A percentile compares a stretch with the other conserved stretches of the same genome.
Conservation (phyloP, 2,329 filamentous ascomycete genomes). For the Didymella lethalis region DNA sequence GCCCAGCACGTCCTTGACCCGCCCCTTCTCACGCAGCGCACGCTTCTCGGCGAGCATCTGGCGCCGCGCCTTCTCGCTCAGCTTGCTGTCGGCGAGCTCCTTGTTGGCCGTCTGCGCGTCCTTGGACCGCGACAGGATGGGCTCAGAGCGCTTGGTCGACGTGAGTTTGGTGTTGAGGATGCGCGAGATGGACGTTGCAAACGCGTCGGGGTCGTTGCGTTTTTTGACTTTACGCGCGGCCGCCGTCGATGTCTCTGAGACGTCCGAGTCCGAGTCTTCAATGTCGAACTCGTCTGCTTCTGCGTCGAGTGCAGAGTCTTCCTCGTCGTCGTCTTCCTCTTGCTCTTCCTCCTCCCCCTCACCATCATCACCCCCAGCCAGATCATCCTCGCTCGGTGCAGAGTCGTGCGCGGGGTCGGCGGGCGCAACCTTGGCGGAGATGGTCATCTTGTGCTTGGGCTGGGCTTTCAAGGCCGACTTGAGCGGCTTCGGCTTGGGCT, state of each 20-base stretch:
- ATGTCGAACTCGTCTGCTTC: slow-evolving; percentile 47
- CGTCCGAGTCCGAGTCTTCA: slow-evolving; percentile 38
- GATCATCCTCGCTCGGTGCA: slow-evolving; percentile 35
- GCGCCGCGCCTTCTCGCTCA: slow-evolving; percentile 81
- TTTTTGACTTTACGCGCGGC: slow-evolving; percentile 68
- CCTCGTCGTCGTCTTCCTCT: slow-evolving; percentile 37
- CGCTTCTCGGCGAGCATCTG: slow-evolving; percentile 83
- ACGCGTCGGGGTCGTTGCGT: slow-evolving; percentile 89
- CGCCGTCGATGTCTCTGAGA: slow-evolving; percentile 46
- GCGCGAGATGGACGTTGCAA: slow-evolving; percentile 91
- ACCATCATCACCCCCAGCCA: slow-evolving; percentile 17
- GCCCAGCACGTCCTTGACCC: slow-evolving; percentile 84
- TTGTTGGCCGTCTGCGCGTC: slow-evolving; percentile 75
- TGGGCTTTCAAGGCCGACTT: slow-evolving; percentile 28
- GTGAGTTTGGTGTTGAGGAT: slow-evolving; percentile 91
- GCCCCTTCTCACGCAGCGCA: slow-evolving; percentile 81
- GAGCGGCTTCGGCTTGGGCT: slow-evolving; percentile 25
- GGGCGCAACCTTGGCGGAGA: slow-evolving; percentile 37
- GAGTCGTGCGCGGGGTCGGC: slow-evolving; percentile 43
- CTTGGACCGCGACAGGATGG: slow-evolving; percentile 85
- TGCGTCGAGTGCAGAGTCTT: slow-evolving; percentile 53
- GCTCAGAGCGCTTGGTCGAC: slow-evolving; percentile 80
- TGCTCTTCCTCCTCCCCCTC: slow-evolving; percentile 34
- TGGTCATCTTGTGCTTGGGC: slow-evolving; percentile 33
- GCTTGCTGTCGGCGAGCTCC: slow-evolving; percentile 74